Evolutionary conservation across 1,139 yeast genomes (phyloP), one percentile per base, ranked within the genome.

Genomic region (Nadsonia commutata): DNA sequence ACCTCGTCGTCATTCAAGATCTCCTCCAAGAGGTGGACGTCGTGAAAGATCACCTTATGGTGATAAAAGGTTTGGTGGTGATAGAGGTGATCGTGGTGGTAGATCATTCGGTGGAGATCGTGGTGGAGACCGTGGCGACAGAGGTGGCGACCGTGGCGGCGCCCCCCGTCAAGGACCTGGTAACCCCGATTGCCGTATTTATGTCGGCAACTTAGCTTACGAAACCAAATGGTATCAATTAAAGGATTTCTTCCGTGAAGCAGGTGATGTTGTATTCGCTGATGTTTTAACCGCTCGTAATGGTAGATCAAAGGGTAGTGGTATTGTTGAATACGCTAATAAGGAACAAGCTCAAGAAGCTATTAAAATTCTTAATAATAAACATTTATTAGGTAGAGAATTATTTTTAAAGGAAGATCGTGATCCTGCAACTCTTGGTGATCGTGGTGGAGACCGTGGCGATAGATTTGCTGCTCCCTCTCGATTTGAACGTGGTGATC

Each of bases 271-370:
- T 42, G 72, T 80, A 18, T 74, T 85, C 52, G 95, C 96, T 2
- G 96, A 88, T 59, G 80, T 90, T 45, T 81, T 88, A 45, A 78
- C 80, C n/a, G 71, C 74, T 46, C 74, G 80, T 52, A 94, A 94
- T 45, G 83, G 84, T 55, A 80, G 88, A 46, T 64, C 61, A 70
- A 93, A 66, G 88, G 98, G 65, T n/a, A 60, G 66, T 45, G 67
- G 70, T 42, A 84, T 95, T 18, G 96, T 90, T 37, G 97, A 90
- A 61, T 90, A 81, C 56, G 68, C 77, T 13, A 68, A 69, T 43
- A 68, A 71, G 45, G 79, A 74, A 19, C 84, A 78, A 47, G 97
- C 88, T 2, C 72, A 71, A 45, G 70, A 67, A 36, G 97, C 97
- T 20, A 85, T 90, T 51, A 66, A 68, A 44, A 71, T 75, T 52